Evolutionary conservation across 2,329 filamentous ascomycete species (phyloP).

Genomic region (Alternaria sp.): DNA sequence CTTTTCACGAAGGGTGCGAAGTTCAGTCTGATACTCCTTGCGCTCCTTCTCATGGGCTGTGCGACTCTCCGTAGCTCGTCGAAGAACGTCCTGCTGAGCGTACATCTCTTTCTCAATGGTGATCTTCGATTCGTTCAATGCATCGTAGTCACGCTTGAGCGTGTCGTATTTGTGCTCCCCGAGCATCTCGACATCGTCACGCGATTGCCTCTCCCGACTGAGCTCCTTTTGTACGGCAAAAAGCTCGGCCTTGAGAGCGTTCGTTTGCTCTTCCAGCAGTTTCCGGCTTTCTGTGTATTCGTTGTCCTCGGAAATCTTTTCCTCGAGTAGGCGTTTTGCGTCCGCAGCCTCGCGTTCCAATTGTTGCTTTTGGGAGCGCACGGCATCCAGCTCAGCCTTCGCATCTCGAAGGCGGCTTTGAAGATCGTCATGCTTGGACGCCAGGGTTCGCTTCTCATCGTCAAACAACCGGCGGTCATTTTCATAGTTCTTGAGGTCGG

Average conservation of each 20-base stretch:
- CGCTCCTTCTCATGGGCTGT: constrained; percentile 83
- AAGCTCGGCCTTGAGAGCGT: constrained; percentile 84
- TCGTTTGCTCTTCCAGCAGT: constrained; percentile 85
- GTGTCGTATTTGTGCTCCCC: constrained; percentile 86
- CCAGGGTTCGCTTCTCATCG: constrained; percentile 75
- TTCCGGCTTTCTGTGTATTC: constrained; percentile 81
- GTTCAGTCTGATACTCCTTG: constrained; percentile 86
- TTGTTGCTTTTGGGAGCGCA: constrained; percentile 83
- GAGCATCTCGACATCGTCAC: constrained; percentile 91
- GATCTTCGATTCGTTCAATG: constrained; percentile 92
- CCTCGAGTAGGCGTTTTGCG: constrained; percentile 84
- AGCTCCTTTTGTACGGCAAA: constrained; percentile 87
- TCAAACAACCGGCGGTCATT: constrained; percentile 81
- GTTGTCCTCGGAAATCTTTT: constrained; percentile 87
- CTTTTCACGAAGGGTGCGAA: constrained; percentile 81
- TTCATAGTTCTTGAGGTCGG: constrained; percentile 84
- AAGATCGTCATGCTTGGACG: constrained; percentile 80
- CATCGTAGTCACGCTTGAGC: constrained; percentile 84
- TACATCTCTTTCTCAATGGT: constrained; percentile 98
- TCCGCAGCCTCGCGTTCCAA: constrained; percentile 89
- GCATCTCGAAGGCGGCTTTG: constrained; percentile 79
- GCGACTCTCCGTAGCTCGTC: constrained; percentile 83
- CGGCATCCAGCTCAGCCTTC: constrained; percentile 85
- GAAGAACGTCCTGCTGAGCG: constrained; percentile 88
- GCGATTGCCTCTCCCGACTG: constrained; percentile 88